These are phyloP conservation scores for Epichloe gansuensis DNA, from an alignment of 2,329 filamentous ascomycete species.

Conservation along the genomic window DNA sequence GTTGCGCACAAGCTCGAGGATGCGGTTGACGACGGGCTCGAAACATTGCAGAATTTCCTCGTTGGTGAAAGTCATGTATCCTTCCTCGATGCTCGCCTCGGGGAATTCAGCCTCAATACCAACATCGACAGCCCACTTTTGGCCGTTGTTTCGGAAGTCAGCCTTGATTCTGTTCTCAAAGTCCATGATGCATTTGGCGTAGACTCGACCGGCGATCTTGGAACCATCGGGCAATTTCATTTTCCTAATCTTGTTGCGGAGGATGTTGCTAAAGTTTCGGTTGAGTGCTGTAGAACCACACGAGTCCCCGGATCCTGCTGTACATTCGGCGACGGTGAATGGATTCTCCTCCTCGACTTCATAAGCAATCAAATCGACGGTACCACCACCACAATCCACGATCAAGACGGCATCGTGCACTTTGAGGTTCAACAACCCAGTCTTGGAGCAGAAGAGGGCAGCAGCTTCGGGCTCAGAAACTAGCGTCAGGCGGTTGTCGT, in stretches of 20 bases:
- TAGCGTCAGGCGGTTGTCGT: conserved; percentile 88
- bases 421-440: conserved; percentile 88
- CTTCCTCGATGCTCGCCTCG: conserved; percentile 94
- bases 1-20: conserved; percentile 89
- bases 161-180: conserved; percentile 99
- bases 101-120: conserved; percentile 97
- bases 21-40: conserved; percentile 94
- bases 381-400: conserved; percentile 96
- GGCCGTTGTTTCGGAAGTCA: conserved; percentile 96
- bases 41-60: conserved; percentile 99
- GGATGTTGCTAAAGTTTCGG: conserved; percentile 95
- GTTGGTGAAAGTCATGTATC: conserved; percentile 99
- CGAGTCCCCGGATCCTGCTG: conserved; percentile 90
- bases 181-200: conserved; percentile 99
- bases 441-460: conserved; percentile 95
- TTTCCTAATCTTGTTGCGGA: conserved; percentile 94
- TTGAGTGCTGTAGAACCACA: conserved; percentile 98
- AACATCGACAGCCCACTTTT: conserved; percentile 98
- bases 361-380: conserved; percentile 96
- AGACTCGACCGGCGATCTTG: conserved; percentile 93
- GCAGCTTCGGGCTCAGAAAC: conserved; percentile 96
- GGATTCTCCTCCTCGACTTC: conserved; percentile 96
- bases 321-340: conserved; percentile 94
- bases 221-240: conserved; percentile 98
- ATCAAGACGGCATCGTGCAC: conserved; percentile 97